Evolutionary conservation across 352 stramenopile genomes (phyloP), one percentile per base, ranked within the genome.

Genomic region (Globisporangium emineosum): DNA sequence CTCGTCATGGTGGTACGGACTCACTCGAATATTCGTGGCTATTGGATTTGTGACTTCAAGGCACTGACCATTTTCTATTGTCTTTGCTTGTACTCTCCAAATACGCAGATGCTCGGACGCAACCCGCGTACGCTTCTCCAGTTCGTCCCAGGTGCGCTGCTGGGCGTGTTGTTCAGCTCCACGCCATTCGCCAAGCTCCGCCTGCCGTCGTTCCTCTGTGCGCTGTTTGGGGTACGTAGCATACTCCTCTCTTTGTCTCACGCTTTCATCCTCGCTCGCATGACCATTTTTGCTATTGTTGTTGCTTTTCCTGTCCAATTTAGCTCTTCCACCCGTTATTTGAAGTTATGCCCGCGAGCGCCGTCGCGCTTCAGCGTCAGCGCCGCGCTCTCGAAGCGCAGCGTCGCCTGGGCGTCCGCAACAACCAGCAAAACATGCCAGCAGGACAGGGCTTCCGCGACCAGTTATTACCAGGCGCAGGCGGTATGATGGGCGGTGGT

Each of bases 371-470:
- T 32, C 83, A 94, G 70, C 77, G 85, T 15, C 87, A 94, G 62
- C 85, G 83, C 13, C 85, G 85, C 23, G 66, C 81, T 15, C 56
- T 93, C 25, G 85, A 96, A 60, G 81, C 79, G 0, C 87, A 93
- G 60, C 80, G 83, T 15, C 79, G 87, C 58, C 64, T 91, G 5
- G 82, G 83, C 21, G 64, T 86, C 62, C 78, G 79, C 7, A 85
- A 88, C 47, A 67, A 57, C 64, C 56, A 49, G 64, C 65, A 27
- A 69, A 70, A 25, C 62, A 49, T 32, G 65, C 66, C 25, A 61
- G 67, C 27, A 12, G 82, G 77, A 29, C 83, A 93, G 57, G 87
- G 87, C 40, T 91, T 93, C 59, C 85, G 85, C 27, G 87, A 96
- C 55, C 87, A 96, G 47, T 69, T 96, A 49, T 62, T 96, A 40